Evolutionary conservation across 2,329 filamentous ascomycete species (phyloP).

Genomic region (Colletotrichum tabaci): DNA sequence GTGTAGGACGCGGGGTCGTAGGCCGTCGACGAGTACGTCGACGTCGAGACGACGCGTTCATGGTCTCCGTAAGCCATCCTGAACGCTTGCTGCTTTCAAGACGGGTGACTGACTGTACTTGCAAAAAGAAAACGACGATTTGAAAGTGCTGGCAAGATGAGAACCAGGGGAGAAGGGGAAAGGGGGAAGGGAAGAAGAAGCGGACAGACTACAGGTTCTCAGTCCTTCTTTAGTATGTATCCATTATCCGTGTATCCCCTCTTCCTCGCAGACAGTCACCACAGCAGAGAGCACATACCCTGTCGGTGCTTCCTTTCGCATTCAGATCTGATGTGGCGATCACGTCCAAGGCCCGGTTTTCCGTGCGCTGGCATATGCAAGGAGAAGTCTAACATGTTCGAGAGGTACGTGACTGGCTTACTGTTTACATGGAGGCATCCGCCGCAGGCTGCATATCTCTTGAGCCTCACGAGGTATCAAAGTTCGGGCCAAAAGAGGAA

Average conservation of each 20-base stretch:
- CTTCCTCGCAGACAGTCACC: too few relatives aligned
- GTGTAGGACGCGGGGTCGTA: conserved; percentile 38
- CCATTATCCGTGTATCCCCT: too few relatives aligned
- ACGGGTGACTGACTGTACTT: conserved; percentile 15
- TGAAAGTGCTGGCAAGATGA: conserved; percentile 17
- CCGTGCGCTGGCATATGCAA: conserved; percentile 40
- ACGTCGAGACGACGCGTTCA: conserved; percentile 31
- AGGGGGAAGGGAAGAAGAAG: neutral
- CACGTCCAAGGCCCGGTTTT: conserved; percentile 13
- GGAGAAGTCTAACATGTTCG: conserved; percentile 10
- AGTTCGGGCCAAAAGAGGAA: conserved; percentile 15
- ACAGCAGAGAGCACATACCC: conserved; percentile 12
- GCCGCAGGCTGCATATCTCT: conserved; percentile 22
- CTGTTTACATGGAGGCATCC: neutral
- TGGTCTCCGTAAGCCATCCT: conserved; percentile 38
- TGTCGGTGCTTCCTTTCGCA: conserved; percentile 9
- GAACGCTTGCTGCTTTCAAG: conserved; percentile 28
- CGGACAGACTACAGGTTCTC: conserved; percentile 21
- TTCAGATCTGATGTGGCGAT: conserved; percentile 23
- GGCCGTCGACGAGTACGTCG: conserved; percentile 36
- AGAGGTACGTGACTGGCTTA: conserved; percentile 38
- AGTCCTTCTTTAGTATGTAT: conserved; percentile 39
- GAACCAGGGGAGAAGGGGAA: neutral
- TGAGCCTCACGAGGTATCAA: conserved; percentile 28
- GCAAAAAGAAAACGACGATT: neutral